These are phyloP conservation scores for Acanthamoeba royreba DNA, from an alignment of 208 protist genomes.

Conservation along the genomic window DNA sequence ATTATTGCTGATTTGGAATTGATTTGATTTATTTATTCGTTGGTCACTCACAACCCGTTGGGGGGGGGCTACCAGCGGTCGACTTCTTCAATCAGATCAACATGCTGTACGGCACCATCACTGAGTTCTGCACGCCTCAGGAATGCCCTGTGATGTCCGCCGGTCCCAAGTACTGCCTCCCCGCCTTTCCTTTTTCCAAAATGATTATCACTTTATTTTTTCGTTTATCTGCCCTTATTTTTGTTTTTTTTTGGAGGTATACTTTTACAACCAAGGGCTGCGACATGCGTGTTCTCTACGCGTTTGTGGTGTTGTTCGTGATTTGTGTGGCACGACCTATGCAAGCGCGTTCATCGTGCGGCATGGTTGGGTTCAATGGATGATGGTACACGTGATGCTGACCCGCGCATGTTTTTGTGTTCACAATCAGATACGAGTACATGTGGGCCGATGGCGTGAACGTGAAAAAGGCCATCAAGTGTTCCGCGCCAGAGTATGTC, in stretches of 20 bases:
- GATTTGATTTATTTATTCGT: neutral
- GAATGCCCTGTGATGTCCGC: constrained; percentile 95
- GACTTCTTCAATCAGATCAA: constrained; percentile 99
- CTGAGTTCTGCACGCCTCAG: constrained; percentile 96
- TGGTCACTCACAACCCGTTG: too few species aligned
- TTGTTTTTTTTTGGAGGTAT: constrained; percentile 96
- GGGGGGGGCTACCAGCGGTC: too few species aligned
- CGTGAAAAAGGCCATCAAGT: constrained; percentile 92
- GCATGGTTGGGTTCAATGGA: too few species aligned
- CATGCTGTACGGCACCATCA: constrained; percentile 96
- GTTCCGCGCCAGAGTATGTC: constrained; percentile 96
- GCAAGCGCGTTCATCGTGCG: too few species aligned
- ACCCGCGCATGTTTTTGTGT: too few species aligned
- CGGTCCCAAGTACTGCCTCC: constrained; percentile 77
- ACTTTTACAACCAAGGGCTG: too few species aligned
- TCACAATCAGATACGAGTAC: too few species aligned
- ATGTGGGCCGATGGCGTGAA: too few species aligned
- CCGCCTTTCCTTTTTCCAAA: neutral
- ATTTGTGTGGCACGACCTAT: too few species aligned
- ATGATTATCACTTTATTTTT: neutral
- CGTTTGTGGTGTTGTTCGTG: too few species aligned
- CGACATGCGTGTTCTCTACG: too few species aligned
- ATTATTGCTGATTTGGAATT: neutral
- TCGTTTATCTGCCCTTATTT: neutral
- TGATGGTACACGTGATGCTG: too few species aligned